A percentile compares a stretch with the other conserved stretches of the same genome.
phyloP scores from a whole-genome alignment of 768 basidiomycete genomes.

The Kwoniella europaea region DNA sequence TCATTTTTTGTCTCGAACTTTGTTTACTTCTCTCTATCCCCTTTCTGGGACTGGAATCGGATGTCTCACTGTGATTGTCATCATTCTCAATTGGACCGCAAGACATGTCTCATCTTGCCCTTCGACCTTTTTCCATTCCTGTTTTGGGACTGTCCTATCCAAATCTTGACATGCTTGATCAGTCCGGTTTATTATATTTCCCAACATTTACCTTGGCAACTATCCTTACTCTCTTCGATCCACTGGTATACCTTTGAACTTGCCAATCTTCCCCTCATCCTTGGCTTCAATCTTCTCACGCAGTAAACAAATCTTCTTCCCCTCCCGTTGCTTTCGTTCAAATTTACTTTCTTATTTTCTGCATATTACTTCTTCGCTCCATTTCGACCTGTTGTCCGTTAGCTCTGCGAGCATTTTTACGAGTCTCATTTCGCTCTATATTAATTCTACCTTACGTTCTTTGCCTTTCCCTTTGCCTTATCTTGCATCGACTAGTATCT shows the following conservation, averaged over 20 bases:
- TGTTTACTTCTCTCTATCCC: neutral
- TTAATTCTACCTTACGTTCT: neutral
- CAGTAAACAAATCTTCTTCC: neutral
- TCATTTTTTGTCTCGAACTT: neutral
- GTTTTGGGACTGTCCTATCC: neutral
- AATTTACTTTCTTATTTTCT: neutral
- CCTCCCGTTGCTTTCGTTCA: neutral
- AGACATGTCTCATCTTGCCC: conserved; percentile 22
- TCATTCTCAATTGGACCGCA: conserved; percentile 18
- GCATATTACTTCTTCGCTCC: neutral
- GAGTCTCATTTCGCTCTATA: neutral
- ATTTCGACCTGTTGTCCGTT: neutral
- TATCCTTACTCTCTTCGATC: neutral
- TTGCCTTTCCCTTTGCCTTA: neutral
- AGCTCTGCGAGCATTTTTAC: conserved; percentile 13
- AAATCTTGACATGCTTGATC: neutral
- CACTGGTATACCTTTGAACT: neutral
- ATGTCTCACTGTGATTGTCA: conserved; percentile 14
- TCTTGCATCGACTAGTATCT: conserved; percentile 6
- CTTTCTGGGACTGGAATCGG: neutral
- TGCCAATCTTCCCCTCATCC: neutral
- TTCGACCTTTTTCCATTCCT: neutral
- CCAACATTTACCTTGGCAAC: neutral
- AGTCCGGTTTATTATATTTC: neutral
- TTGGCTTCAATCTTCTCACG: neutral